Conservation (phyloP, 805 yeast species). For the Schizosaccharomyces octosporus region DNA sequence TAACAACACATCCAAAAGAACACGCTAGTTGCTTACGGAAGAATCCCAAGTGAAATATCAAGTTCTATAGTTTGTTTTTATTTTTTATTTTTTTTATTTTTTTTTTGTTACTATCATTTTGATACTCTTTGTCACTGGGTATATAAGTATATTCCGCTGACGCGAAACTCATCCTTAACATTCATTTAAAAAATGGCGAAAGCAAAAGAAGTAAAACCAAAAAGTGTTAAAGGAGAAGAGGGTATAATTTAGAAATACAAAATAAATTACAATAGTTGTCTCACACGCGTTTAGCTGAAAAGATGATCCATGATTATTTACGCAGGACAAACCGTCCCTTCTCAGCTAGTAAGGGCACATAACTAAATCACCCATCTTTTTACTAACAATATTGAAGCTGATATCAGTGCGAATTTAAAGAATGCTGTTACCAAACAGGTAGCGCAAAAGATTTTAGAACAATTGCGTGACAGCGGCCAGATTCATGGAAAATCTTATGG, state of each 20-base stretch:
- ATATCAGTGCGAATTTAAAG: neutral
- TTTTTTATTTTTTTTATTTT: too few relatives aligned
- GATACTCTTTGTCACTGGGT: neutral
- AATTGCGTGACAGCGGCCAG: neutral
- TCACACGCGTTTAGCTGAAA: neutral
- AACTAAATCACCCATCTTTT: neutral
- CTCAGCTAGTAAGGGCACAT: neutral
- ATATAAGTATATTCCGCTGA: neutral
- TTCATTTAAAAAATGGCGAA: neutral
- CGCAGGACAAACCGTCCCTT: constrained; percentile 1
- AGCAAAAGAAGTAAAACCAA: neutral
- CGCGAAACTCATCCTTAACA: neutral
- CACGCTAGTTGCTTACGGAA: too few relatives aligned
- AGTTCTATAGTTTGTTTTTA: too few relatives aligned
- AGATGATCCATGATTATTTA: neutral
- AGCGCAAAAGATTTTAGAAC: neutral
- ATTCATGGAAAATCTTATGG: neutral
- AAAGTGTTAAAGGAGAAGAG: neutral
- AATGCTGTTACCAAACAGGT: neutral
- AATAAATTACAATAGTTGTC: too few relatives aligned
- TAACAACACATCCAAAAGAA: too few relatives aligned
- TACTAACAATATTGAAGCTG: neutral
- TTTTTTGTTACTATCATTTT: too few relatives aligned
- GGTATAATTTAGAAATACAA: neutral
- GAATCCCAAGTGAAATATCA: too few relatives aligned